Evolutionary conservation across 371 early-diverging fungal genomes (phyloP), one percentile per base, ranked within the genome.

Genomic region (Syncephalastrum contaminatum): DNA sequence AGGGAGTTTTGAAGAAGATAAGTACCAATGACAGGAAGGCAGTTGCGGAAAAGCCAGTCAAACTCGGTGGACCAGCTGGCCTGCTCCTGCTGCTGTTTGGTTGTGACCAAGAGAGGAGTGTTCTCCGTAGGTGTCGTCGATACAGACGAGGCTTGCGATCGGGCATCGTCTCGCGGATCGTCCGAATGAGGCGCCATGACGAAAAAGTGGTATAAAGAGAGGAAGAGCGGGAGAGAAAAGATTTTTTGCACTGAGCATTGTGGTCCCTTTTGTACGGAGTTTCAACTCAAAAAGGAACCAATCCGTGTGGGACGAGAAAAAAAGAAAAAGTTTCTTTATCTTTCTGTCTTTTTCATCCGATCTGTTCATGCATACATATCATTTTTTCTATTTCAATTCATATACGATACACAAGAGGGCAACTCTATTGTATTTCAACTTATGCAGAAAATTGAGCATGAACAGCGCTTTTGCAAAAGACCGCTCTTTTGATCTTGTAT

Each of bases 1-100:
- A 88, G 72, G 42, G 85, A 82, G 62, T 75, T 82, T 54, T 86
- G 86, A 18, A 88, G 63, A 13, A 85, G 58, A 58, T 88, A 88
- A 4, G 87, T 83, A 60, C 81, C 60, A 18, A 82, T 67, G 16
- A 86, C 79, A 0, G 88, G 88, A n/a, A 78, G 58, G 40, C 82
- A 77, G 46, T 85, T 72, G 49, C 43, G 47, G 14, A 77, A 48
- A 51, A 88, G 58, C 78, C 78, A 77, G 45, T 55, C 61, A 13
- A 69, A 64, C 57, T 75, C 75, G 16, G 48, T 43, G 13, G 47
- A 22, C 52, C 53, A 52, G 53, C 53, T 59, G 39, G 40, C 20
- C 39, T 51, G 36, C 42, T 54, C 51, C 30, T 51, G 50, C 21
- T 24, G n/a, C 22, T 48, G 44, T 51, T 58, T 58, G 52, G 36